A percentile compares a stretch with the other conserved stretches of the same genome.
Evolutionary conservation across 2,329 filamentous ascomycete species (phyloP).

Genomic region (Fusarium sp.): DNA sequence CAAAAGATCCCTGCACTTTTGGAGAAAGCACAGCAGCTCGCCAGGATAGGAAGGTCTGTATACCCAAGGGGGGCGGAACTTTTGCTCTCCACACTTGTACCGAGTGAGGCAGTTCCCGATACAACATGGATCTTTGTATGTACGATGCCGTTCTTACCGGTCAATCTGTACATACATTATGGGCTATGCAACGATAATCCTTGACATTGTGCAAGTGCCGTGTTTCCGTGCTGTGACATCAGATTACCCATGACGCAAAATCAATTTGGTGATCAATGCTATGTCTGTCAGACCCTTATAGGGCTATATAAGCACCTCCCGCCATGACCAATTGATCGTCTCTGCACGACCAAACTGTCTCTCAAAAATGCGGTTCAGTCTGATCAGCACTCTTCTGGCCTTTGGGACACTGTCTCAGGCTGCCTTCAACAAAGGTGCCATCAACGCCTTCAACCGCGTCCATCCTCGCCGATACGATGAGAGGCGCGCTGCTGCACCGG

Average conservation of each 20-base stretch:
- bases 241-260: conserved; percentile 1
- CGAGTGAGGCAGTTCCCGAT: conserved; percentile 7
- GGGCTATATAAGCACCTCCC: conserved; percentile 13
- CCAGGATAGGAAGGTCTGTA: background rate
- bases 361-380: conserved; percentile 33
- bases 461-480: conserved; percentile 19
- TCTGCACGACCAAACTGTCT: background rate
- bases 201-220: conserved; percentile 15
- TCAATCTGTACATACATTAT: background rate
- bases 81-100: conserved; percentile 27
- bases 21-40: background rate
- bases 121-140: background rate
- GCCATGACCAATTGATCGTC: background rate
- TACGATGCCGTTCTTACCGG: conserved; percentile 25
- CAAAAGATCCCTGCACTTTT: background rate
- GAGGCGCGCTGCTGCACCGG: conserved; percentile 1
- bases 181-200: background rate
- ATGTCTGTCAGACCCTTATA: background rate
- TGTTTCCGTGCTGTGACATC: conserved; percentile 24
- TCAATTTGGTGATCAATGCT: background rate
- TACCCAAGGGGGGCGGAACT: conserved; percentile 7
- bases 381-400: conserved; percentile 31
- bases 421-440: conserved; percentile 37
- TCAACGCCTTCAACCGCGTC: conserved; percentile 31
- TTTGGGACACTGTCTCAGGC: conserved; percentile 38